These are phyloP conservation scores for Epichloe aotearoae DNA, from an alignment of 2,329 filamentous ascomycete species.

Conservation along the genomic window DNA sequence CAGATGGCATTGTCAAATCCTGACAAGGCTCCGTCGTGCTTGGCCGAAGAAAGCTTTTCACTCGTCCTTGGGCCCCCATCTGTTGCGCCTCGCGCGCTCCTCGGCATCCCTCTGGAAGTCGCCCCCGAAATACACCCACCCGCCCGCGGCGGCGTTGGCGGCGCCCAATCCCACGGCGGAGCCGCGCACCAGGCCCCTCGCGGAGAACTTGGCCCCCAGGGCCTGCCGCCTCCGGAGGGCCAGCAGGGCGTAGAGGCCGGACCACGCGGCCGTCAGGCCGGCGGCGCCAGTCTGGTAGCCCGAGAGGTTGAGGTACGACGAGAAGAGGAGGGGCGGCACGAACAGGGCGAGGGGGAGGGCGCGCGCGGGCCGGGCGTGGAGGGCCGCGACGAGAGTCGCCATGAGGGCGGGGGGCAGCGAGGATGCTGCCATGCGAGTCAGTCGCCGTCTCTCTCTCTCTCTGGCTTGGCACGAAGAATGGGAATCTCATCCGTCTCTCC, in stretches of 20 bases:
- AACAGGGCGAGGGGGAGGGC: conserved; percentile 39
- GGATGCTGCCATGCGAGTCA: conserved; percentile 25
- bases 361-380: conserved; percentile 42
- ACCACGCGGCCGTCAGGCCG: conserved; percentile 42
- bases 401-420: conserved; percentile 40
- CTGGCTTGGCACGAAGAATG: too few species aligned
- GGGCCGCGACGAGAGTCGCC: conserved; percentile 41
- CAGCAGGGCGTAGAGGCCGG: conserved; percentile 42
- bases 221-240: conserved; percentile 34
- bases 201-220: conserved; percentile 28
- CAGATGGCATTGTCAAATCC: too few species aligned
- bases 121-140: conserved; percentile 39
- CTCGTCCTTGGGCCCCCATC: conserved; percentile 28
- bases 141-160: conserved; percentile 34
- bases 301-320: conserved; percentile 45
- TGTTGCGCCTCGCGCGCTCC: conserved; percentile 34
- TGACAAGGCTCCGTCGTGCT: too few species aligned
- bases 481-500: too few species aligned
- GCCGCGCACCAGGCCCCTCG: conserved; percentile 37
- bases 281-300: conserved; percentile 45
- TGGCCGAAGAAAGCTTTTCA: too few species aligned
- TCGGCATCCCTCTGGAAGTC: conserved; percentile 36
- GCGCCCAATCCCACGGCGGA: conserved; percentile 35
- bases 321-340: conserved; percentile 27
- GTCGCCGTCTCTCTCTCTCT: too few species aligned